Conservation (phyloP, 1,284 basidiomycete genomes). For the Cutaneotrichosporon spelunceum region DNA sequence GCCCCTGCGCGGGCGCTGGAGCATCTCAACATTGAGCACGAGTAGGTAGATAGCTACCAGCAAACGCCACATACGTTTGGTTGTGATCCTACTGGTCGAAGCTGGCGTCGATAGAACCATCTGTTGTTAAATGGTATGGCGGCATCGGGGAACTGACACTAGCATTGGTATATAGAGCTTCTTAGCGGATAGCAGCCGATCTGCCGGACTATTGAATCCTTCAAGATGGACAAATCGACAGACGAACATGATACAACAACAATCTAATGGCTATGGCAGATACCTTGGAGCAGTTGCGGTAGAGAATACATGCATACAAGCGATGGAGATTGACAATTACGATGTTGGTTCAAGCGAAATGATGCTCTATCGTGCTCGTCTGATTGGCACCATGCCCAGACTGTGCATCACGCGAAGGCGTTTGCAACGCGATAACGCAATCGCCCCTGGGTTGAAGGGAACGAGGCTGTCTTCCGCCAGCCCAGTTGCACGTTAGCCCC, state of each 20-base stretch:
- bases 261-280: too few relatives aligned
- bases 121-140: too few relatives aligned
- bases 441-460: not conserved
- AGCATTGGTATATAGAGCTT: too few relatives aligned
- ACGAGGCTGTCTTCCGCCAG: not conserved
- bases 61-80: too few relatives aligned
- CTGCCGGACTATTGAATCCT: not conserved
- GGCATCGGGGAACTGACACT: too few relatives aligned
- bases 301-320: not conserved
- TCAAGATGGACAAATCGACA: too few relatives aligned
- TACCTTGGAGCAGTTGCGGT: not conserved
- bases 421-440: conserved; percentile 6
- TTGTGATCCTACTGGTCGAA: too few relatives aligned
- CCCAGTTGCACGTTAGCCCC: not conserved
- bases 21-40: too few relatives aligned
- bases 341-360: not conserved
- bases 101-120: too few relatives aligned
- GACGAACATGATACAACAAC: not conserved
- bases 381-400: not conserved
- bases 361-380: not conserved
- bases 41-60: too few relatives aligned
- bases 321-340: not conserved
- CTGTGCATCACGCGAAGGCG: not conserved
- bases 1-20: too few relatives aligned
- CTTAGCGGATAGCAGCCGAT: too few relatives aligned